phyloP scores from a whole-genome alignment of 2,329 filamentous ascomycete genomes.

The Anthostomella pinea region DNA sequence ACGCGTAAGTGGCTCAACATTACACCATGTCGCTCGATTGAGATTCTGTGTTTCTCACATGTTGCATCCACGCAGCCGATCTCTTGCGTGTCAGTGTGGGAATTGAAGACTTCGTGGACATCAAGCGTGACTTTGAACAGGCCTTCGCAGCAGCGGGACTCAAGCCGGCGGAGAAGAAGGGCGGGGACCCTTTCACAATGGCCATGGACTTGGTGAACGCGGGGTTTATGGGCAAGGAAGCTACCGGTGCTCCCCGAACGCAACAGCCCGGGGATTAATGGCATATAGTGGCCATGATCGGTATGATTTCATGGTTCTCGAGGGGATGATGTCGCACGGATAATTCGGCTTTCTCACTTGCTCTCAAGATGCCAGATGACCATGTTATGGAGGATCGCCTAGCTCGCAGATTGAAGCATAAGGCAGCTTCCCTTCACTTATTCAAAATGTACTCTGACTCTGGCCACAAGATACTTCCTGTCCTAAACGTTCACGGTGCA shows the following conservation, averaged over 20 bases:
- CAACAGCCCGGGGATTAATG: too few relatives aligned
- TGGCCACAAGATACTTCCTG: too few relatives aligned
- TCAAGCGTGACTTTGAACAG: conserved; percentile 69
- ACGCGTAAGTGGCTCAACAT: conserved; percentile 46
- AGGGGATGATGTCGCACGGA: too few relatives aligned
- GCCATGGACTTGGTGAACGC: conserved; percentile 27
- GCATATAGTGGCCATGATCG: too few relatives aligned
- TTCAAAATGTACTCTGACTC: too few relatives aligned
- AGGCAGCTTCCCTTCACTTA: too few relatives aligned
- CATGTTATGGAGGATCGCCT: too few relatives aligned
- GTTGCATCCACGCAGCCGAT: conserved; percentile 40
- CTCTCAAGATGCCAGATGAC: too few relatives aligned
- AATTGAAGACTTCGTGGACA: conserved; percentile 72
- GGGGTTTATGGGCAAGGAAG: conserved; percentile 31
- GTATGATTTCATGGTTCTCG: too few relatives aligned
- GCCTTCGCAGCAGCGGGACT: conserved; percentile 49
- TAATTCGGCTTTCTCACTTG: too few relatives aligned
- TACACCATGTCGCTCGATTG: neutral
- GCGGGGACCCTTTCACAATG: conserved; percentile 27
- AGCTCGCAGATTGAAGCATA: too few relatives aligned
- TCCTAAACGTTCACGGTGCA: too few relatives aligned
- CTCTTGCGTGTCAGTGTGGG: conserved; percentile 68
- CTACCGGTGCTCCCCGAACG: conserved; percentile 30
- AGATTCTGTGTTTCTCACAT: conserved; percentile 2
- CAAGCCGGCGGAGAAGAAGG: conserved; percentile 22